Base-by-base conservation (phyloP, 495 filamentous ascomycete genomes). In the Annulohypoxylon moriforme region DNA sequence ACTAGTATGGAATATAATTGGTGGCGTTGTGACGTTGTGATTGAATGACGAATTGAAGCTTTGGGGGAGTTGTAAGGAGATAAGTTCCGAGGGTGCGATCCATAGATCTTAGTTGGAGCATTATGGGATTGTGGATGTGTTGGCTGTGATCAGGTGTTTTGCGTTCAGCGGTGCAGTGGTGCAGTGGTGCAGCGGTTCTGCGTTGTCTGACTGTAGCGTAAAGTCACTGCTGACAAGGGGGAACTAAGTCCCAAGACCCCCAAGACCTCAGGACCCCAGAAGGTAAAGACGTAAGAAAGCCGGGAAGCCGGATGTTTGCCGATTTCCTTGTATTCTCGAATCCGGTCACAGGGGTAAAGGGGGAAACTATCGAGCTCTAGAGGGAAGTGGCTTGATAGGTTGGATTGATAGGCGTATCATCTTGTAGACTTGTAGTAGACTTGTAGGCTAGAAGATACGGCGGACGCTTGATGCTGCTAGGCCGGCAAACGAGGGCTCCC, bases 71-170 rank as follows among this genome's bases (percentile, higher is more conserved):
- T 66, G 61, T 24, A 67, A 33, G 36, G 36, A 63, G 56, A 34
- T 50, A 67, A 74, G 67, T 70, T 29, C 27, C 27, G 6, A 29
- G 27, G 27, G 2, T 74, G 67, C 49, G 65, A 73, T 44, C n/a
- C 40, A 42, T 53, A 22, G 25, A 38, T 27, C 44, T 33, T 44
- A 22, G 63, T 40, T 58, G 60, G 34, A 49, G 38, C 11, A 60
- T 47, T n/a, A 44, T 44, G 18, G 49, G 44, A 38, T 33, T 38
- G 36, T 40, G 36, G 36, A 60, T 60, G 29, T 18, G 55, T 13
- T 64, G 55, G 57, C 22, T 69, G 11, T 40, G 66, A 73, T 73
- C 71, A 69, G 46, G 66, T 73, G 71, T 69, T 67, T 64, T 61
- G 60, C 10, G 36, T 14, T 40, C 27, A 29, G 27, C 27, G 27